Base-by-base conservation (phyloP, 306 rosid genomes). In the Delonix regia region DNA sequence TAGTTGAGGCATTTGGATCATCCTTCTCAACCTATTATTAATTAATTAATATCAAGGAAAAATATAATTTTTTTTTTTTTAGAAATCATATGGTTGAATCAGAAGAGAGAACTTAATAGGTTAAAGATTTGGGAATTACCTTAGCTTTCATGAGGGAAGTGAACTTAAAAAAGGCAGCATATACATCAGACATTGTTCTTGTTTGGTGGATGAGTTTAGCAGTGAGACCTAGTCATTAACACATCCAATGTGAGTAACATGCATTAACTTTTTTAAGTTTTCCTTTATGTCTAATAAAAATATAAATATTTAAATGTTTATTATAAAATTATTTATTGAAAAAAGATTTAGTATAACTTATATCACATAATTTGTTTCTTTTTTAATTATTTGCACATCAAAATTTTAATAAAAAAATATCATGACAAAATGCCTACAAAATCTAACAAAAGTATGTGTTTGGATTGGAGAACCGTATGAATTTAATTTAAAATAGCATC, bases 201-300 rank as follows among this genome's bases (percentile, higher is more conserved):
- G 39, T 44, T 69, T 47, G 74, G 56, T 44, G 74, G 74, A 69
- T 25, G 24, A 69, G 57, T 69, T 69, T 45, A 14, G 74, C 57
- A 25, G 22, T 47, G 22, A 69, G 74, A 69, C 74, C 74, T 69
- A 16, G 25, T 10, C 55, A n/a, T 15, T 15, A 36, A 33, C 1
- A 18, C 13, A 15, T 30, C 7, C 21, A 24, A 22, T 33, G 69
- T 61, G 11, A 30, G 69, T 62, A 16, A 38, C 6, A 38, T 30
- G 33, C 33, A 30, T 30, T 30, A 30, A 30, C 4, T 30, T 30
- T 30, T 30, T 30, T n/a, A n/a, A n/a, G n/a, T 30, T 30, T 30
- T 30, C 4, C 1, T 1, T 30, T 30, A 1, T 30, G 33, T 30
- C 33, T 30, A 4, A 30, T 30, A 30, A 30, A 4, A 30, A 30